Evolutionary conservation across 257 asterid genomes (phyloP).

Genomic region (Petunia axillaris): DNA sequence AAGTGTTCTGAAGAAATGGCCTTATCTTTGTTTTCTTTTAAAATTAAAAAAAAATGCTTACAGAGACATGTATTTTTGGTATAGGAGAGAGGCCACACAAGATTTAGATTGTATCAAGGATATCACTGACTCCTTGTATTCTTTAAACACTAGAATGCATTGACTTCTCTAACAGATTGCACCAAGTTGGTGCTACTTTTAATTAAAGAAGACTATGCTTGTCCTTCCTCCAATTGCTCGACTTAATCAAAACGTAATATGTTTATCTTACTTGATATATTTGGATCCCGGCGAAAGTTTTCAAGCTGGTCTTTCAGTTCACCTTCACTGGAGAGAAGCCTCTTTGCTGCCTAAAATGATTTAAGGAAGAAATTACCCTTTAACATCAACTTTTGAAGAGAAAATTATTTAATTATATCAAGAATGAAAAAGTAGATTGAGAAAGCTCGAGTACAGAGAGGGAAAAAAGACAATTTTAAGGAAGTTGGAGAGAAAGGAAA

Average conservation of each 20-base stretch:
- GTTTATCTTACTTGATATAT: conserved; percentile 57
- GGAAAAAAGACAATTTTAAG: not conserved
- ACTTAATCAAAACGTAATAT: conserved; percentile 32
- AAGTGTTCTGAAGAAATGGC: not conserved
- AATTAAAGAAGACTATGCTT: not conserved
- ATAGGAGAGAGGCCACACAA: not conserved
- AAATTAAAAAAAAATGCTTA: not conserved
- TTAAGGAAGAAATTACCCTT: not conserved
- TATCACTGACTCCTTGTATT: not conserved
- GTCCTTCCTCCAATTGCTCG: not conserved
- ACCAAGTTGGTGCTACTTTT: not conserved
- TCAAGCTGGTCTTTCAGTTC: conserved; percentile 70
- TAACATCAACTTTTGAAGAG: not conserved
- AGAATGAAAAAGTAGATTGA: not conserved
- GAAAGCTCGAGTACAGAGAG: not conserved
- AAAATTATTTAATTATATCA: not conserved
- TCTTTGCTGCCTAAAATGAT: conserved; percentile 80
- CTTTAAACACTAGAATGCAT: not conserved
- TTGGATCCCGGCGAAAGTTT: conserved; percentile 66
- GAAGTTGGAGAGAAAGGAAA: not conserved
- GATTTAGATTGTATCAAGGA: not conserved
- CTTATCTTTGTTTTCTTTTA: not conserved
- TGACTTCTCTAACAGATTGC: not conserved
- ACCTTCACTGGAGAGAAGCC: conserved; percentile 75
- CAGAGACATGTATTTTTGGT: not conserved